Evolutionary conservation across 1,284 basidiomycete species (phyloP), one percentile per base, ranked within the genome.

Genomic region (Cutaneotrichosporon sp.): DNA sequence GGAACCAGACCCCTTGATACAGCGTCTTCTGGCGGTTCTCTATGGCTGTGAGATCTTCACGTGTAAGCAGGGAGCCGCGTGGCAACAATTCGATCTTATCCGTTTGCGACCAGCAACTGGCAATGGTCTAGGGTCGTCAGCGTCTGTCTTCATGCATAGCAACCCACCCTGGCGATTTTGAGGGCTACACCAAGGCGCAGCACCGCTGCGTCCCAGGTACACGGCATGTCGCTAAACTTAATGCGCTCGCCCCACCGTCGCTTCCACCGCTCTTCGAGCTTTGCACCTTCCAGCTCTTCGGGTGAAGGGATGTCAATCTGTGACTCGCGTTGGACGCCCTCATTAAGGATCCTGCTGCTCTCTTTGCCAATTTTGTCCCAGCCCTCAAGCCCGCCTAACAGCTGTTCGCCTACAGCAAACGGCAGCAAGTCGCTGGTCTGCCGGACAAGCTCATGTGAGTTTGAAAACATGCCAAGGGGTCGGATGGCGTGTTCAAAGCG

Each of bases 1-100:
- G 90, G 84, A 86, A 88, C 87, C 87, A 92, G 13, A 91, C 66
- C 1, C 89, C 89, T 69, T 91, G 87, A 46, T 63, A 70, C 18
- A 68, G 47, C 0, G 61, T 63, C 58, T 65, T 69, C 33, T 55
- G 50, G 30, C 62, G 61, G 36, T 52, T 43, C 46, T 56, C 33
- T 3, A 69, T 60, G 4, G 52, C 59, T 17, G 54, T 42, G 22
- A 61, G 37, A 23, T 72, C 70, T 13, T 66, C 63, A 5, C 44
- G 51, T 5, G 57, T 56, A 12, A 59, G n/a, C 9, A 18, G 22
- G 5, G 39, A 40, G 20, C 38, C 42, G 10, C 23, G 18, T 1
- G 58, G 58, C 1, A 68, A 21, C 1, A 64, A 42, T 8, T 61
- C 57, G 21, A 73, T 65, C 57, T 60, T 62, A 54, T 73, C 71